phyloP scores from a whole-genome alignment of 805 yeast species.

The Wickerhamomyces strasburgensis region DNA sequence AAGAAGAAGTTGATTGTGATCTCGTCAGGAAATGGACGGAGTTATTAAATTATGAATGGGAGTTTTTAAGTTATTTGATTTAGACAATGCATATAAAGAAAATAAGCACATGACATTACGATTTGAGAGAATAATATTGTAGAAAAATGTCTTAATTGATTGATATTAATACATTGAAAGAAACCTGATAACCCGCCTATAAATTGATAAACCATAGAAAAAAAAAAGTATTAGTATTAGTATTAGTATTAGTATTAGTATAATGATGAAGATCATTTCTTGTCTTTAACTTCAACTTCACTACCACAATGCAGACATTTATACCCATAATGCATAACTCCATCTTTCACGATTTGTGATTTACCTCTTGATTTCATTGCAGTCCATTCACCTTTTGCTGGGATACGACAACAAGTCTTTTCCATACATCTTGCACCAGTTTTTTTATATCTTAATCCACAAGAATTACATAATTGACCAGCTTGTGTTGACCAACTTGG shows the following conservation, averaged over 20 bases:
- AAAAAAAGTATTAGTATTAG: no score
- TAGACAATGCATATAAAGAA: no score
- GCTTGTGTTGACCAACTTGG: conserved; percentile 90
- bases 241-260: no score
- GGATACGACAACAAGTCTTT: conserved; percentile 73
- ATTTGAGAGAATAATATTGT: no score
- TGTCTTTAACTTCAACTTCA: conserved; percentile 42
- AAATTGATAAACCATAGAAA: no score
- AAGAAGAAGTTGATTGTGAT: conserved; percentile 25
- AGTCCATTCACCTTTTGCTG: conserved; percentile 95
- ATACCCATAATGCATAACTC: conserved; percentile 30
- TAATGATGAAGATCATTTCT: no score
- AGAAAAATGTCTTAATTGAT: no score
- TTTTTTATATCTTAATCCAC: conserved; percentile 92
- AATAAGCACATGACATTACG: no score
- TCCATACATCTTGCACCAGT: conserved; percentile 88
- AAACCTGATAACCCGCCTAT: no score
- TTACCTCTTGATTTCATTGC: conserved; percentile 74
- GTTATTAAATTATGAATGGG: conserved; percentile 3
- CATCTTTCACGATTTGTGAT: conserved; percentile 26
- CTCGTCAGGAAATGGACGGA: conserved; percentile 15
- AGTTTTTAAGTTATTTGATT: no score
- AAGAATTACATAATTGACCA: conserved; percentile 95
- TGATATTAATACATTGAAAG: no score
- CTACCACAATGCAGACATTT: conserved; percentile 58